A percentile compares a stretch with the other conserved stretches of the same genome.
Evolutionary conservation across 345 rosid species (phyloP).

Genomic region (Eucalyptus curtisii): DNA sequence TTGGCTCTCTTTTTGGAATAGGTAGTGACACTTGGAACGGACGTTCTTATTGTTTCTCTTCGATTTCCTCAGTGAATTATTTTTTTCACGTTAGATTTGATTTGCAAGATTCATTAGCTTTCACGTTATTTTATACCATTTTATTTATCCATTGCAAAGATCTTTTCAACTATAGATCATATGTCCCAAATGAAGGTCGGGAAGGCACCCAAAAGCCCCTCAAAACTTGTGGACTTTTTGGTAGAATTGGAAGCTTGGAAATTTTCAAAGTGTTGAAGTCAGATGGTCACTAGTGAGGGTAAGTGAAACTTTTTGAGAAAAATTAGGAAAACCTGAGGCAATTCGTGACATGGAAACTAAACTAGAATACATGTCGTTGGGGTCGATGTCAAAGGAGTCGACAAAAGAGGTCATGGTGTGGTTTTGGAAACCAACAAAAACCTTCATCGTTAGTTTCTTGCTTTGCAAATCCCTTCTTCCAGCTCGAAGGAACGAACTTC

Average conservation of each 20-base stretch:
- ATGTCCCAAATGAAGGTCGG: no score
- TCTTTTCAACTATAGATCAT: no score
- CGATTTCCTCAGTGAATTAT: neutral
- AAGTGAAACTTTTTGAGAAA: neutral
- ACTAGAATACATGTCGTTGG: neutral
- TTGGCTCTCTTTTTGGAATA: neutral
- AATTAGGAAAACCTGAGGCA: neutral
- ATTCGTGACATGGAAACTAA: no score
- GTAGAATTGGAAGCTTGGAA: neutral
- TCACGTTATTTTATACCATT: neutral
- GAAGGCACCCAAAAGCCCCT: neutral
- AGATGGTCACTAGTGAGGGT: neutral
- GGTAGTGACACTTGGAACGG: neutral
- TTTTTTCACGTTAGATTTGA: neutral
- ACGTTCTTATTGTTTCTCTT: neutral
- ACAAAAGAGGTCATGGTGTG: neutral
- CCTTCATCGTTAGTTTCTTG: neutral
- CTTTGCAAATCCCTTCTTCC: neutral
- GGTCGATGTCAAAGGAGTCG: neutral
- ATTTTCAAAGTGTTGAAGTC: no score
- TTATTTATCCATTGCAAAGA: neutral
- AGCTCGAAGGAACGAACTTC: no score
- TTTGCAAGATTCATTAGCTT: neutral
- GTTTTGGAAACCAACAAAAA: neutral
- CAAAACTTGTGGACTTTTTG: neutral